Evolutionary conservation across 345 rosid genomes (phyloP), one percentile per base, ranked within the genome.

Genomic region (Carallia pectinifolia): DNA sequence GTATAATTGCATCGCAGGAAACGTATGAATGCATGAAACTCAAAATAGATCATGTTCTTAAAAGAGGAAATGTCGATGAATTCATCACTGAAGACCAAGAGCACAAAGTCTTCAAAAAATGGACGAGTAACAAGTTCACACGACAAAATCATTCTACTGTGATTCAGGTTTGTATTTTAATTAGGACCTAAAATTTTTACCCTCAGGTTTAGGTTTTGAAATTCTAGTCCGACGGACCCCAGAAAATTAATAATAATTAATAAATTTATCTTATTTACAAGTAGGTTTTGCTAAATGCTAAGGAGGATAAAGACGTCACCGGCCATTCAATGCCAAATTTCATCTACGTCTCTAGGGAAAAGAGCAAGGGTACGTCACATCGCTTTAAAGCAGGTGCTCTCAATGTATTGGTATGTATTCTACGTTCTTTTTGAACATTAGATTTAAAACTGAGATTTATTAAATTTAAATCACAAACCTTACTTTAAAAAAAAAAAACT

Each of bases 341-440:
- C 58, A 76, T 90, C 5, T 92, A 90, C 54, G 75, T 92, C 39
- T 86, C 94, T 1, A 74, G 98, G 56, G 83, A 87, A 72, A 92
- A 90, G 76, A 76, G 79, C 79, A 81, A 64, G 67, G 71, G 72
- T 34, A 77, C 79, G 34, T 81, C 71, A 9, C 96, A 92, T 73
- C 75, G 86, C 70, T 92, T 80, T 72, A 92, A 92, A 77, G 95
- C 90, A 10, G 98, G 98, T 61, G 98, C 98, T 73, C 92, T 92
- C 39, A 92, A 92, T 69, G 81, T 74, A 7, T 60, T 90, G 85
- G 93, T 86, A 83, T 40, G 48, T 40, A 40, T 40, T 40, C 4
- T 40, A 10, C 2, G 9, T 40, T 40, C 10, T 40, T 8, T 9
- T 40, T 7, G 13, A 8, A 40, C 10, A 6, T 38, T 13, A 40